A percentile compares a stretch with the other conserved stretches of the same genome.
Evolutionary conservation across 495 filamentous ascomycete species (phyloP).

Genomic region (Penicillium arizonense): DNA sequence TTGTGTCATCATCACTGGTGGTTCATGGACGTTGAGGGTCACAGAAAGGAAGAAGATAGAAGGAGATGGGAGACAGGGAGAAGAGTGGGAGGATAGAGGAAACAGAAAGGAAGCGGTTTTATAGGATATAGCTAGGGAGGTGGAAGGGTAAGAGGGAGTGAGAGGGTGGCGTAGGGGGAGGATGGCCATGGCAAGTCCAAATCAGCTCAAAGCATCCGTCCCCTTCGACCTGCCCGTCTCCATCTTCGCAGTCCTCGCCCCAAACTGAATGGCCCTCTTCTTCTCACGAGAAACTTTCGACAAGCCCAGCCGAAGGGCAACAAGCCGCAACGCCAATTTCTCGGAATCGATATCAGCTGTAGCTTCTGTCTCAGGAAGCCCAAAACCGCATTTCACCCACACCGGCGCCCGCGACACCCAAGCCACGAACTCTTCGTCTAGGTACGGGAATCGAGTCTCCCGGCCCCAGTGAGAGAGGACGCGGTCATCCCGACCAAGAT

Average conservation of each 20-base stretch:
- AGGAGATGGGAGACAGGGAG: neutral
- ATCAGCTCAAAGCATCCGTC: constrained; percentile 51
- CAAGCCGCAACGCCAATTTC: constrained; percentile 76
- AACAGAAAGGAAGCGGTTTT: neutral
- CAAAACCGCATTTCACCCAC: constrained; percentile 85
- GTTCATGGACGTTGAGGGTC: neutral
- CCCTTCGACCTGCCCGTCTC: constrained; percentile 71
- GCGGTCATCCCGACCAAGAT: constrained; percentile 90
- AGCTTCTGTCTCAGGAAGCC: constrained; percentile 15
- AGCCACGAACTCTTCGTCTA: constrained; percentile 80
- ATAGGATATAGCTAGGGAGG: too few relatives aligned
- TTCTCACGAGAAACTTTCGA: constrained; percentile 70
- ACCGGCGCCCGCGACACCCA: constrained; percentile 75
- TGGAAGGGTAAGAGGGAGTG: too few relatives aligned
- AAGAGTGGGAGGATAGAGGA: neutral
- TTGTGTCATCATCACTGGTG: constrained; percentile 47
- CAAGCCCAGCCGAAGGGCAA: constrained; percentile 77
- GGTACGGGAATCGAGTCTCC: constrained; percentile 87
- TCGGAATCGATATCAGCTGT: constrained; percentile 60
- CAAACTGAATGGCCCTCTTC: constrained; percentile 93
- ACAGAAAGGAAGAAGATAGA: neutral
- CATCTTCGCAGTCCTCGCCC: constrained; percentile 83
- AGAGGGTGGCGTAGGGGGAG: neutral
- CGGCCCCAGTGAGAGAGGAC: constrained; percentile 87
- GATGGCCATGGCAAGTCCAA: neutral